phyloP scores from a whole-genome alignment of 2,329 filamentous ascomycete genomes.

The Aplosporella prunicola region DNA sequence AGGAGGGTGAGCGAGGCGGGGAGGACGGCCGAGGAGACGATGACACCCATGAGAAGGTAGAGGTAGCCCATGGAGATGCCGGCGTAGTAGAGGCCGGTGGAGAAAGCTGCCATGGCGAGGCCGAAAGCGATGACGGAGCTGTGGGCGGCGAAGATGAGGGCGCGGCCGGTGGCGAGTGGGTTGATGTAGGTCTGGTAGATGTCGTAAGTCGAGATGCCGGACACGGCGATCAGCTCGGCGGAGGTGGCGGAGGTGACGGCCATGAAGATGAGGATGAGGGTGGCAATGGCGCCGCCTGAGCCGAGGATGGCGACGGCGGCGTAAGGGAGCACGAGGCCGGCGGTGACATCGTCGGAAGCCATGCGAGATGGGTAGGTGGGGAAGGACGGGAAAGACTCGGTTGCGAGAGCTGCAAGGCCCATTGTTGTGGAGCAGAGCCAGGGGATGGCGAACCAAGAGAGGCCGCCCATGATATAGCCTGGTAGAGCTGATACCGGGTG shows the following conservation, averaged over 20 bases:
- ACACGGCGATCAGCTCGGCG: constrained; percentile 52
- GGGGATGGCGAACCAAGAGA: constrained; percentile 88
- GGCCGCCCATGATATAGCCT: constrained; percentile 77
- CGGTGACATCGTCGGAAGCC: constrained; percentile 62
- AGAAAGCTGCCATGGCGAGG: constrained; percentile 66
- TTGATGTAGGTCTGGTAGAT: constrained; percentile 83
- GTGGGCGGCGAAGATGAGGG: constrained; percentile 73
- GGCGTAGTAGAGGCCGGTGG: constrained; percentile 52
- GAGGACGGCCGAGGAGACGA: constrained; percentile 77
- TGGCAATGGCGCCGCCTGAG: constrained; percentile 68
- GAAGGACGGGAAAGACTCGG: constrained; percentile 64
- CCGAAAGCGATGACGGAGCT: constrained; percentile 64
- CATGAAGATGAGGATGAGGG: constrained; percentile 48
- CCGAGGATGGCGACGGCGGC: constrained; percentile 77
- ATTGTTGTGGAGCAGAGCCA: constrained; percentile 85
- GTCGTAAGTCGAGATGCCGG: constrained; percentile 81
- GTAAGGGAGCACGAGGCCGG: constrained; percentile 76
- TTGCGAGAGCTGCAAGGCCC: constrained; percentile 69
- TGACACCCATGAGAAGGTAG: constrained; percentile 84
- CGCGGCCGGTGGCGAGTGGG: constrained; percentile 62
- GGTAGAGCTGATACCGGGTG: constrained; percentile 77
- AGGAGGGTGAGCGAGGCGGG: constrained; percentile 71
- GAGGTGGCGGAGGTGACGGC: constrained; percentile 37
- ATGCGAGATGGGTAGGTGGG: constrained; percentile 67
- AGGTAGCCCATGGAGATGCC: constrained; percentile 77